Base-by-base conservation (phyloP, 1,284 basidiomycete species). In the Leccinum pachyderme region DNA sequence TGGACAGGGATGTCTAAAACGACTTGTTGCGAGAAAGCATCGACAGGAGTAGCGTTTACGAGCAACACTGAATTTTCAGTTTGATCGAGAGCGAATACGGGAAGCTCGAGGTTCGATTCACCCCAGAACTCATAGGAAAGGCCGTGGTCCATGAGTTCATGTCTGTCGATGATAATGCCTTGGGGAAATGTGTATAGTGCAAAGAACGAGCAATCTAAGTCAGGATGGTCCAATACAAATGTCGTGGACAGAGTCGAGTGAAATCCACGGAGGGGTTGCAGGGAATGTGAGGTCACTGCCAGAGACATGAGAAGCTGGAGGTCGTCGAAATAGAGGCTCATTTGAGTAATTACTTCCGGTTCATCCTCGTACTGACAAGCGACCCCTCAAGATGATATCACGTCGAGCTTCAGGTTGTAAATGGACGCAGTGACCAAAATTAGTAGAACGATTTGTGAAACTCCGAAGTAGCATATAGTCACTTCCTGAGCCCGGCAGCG, bases 71-170 rank as follows among this genome's bases (percentile, higher is more conserved):
- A 61, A 3, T 48, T 43, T 51, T 52, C 47, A 3, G 59, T 35
- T 51, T 62, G 66, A 37, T 66, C 28, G 4, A 72, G 59, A 43
- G 64, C 69, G n/a, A 71, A 71, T 11, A 61, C 66, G 39, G 68
- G 68, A n/a, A 72, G 67, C 25, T 70, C 68, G 43, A 70, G 55
- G 55, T 72, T 61, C 25, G 71, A 58, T 51, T 69, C 63, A 13
- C 68, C 71, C 62, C 67, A 62, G 55, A 73, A 56, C 49, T 70
- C 69, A 39, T 72, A 72, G 32, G 54, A 51, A 47, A 71, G 56
- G 27, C 37, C 44, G 50, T 39, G 67, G 58, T 69, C 66, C 2
- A 44, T 7, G 56, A 70, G 69, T 47, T 70, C 71, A 53, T 72
- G 56, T 50, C 55, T 57, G 59, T 70, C 68, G 31, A 72, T 51